Evolutionary conservation across 2,329 filamentous ascomycete species (phyloP), one percentile per base, ranked within the genome.

Genomic region (Cordyceps cateniannulata): DNA sequence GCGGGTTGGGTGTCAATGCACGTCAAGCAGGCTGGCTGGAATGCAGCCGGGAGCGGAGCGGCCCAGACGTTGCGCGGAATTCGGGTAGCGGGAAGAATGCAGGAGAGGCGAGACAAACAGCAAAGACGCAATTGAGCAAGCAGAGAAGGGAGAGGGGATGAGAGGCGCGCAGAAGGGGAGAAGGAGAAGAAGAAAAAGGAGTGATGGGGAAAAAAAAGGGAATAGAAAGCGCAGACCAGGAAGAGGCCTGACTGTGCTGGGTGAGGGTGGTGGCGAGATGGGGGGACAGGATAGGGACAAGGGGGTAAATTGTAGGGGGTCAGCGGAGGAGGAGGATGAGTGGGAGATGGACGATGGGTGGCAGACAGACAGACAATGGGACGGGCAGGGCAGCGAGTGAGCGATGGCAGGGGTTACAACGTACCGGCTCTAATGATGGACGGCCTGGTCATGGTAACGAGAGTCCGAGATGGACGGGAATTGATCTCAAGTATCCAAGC

Each of bases 361-460:
- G 20, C 7, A 20, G n/a, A 10, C 3, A 29, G 65, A 64, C 62
- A 60, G 62, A 58, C 63, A 62, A 65, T 62, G 63, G 63, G 51
- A 51, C 44, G 51, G 59, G 56, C 62, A 32, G 54, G 59, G 50
- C 47, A 60, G n/a, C n/a, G n/a, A n/a, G n/a, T n/a, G n/a, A n/a
- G n/a, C n/a, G n/a, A n/a, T n/a, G n/a, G n/a, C n/a, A 14, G 25
- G 24, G 53, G 61, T 49, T 60, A 53, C 44, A 65, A 83, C 82
- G 68, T 81, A 85, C 82, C 82, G 71, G 82, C 82, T 70, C 82
- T 81, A 74, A 85, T 77, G 67, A 85, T 83, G 67, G 79, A 77
- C 69, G 82, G 82, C 74, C 82, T 81, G 69, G 81, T 82, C 82
- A 85, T 85, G 69, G 68, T 79, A 76, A 32, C 40, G 20, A 5